phyloP scores from a whole-genome alignment of 768 basidiomycete genomes.

The Cubamyces sp. region DNA sequence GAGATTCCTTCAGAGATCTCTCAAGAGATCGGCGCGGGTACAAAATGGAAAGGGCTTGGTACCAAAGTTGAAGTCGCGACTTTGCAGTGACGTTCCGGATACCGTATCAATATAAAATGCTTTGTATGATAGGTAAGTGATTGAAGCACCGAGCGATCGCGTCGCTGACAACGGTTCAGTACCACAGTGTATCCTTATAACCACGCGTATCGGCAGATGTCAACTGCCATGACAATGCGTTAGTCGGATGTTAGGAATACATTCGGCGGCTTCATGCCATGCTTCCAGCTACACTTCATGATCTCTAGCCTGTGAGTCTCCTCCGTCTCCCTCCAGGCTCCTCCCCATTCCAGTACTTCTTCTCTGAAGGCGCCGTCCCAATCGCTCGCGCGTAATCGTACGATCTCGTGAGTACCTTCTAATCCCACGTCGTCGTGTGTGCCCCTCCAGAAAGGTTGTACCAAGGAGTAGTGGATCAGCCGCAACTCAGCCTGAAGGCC shows the following conservation, averaged over 20 bases:
- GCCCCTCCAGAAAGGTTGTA: constrained; percentile 30
- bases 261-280: background rate
- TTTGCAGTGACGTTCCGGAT: constrained; percentile 27
- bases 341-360: constrained; percentile 40
- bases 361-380: constrained; percentile 32
- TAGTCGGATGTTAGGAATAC: no score
- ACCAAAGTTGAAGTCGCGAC: constrained; percentile 59
- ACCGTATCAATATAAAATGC: background rate
- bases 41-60: constrained; percentile 85
- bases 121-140: constrained; percentile 3
- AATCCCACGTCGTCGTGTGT: constrained; percentile 24
- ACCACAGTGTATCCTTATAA: background rate
- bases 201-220: background rate
- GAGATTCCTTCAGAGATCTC: constrained; percentile 62
- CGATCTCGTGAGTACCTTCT: constrained; percentile 25
- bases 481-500: constrained; percentile 36
- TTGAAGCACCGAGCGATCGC: no score
- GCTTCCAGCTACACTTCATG: constrained; percentile 12
- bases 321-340: constrained; percentile 36
- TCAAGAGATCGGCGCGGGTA: constrained; percentile 67
- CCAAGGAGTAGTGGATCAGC: constrained; percentile 42
- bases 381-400: constrained; percentile 24
- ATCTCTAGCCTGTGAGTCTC: constrained; percentile 1
- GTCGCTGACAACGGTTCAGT: constrained; percentile 1
- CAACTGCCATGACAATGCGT: no score